Conservation (phyloP, 139 green algal genomes). For the Micromonas commoda region DNA sequence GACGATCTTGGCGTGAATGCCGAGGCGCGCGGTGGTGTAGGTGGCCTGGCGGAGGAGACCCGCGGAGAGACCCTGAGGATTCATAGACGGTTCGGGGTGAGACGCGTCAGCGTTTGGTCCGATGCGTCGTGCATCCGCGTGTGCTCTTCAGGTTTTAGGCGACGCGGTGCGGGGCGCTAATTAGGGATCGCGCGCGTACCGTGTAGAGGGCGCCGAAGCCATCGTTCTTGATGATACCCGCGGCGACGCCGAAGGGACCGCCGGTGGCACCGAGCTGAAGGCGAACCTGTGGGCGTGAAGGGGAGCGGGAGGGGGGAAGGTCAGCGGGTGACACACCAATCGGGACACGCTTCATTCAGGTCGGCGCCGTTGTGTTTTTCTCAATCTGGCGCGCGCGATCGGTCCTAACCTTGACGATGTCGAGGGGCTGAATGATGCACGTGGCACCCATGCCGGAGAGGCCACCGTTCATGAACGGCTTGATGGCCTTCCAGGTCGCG, state of each 20-base stretch:
- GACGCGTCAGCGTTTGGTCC: too few species aligned
- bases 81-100: too few species aligned
- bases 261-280: constrained; percentile 89
- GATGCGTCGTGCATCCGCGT: too few species aligned
- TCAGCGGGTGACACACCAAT: too few species aligned
- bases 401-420: constrained; percentile 89
- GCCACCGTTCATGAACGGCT: constrained; percentile 97
- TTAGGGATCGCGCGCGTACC: too few species aligned
- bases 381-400: background rate
- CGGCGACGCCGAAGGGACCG: constrained; percentile 48
- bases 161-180: too few species aligned
- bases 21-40: constrained; percentile 96
- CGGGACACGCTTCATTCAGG: too few species aligned
- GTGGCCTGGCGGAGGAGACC: constrained; percentile 91
- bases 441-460: constrained; percentile 79
- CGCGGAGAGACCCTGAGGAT: constrained; percentile 86
- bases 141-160: too few species aligned
- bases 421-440: constrained; percentile 88
- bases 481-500: constrained; percentile 67
- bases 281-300: constrained; percentile 53
- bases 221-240: constrained; percentile 38
- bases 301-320: constrained; percentile 25
- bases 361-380: too few species aligned
- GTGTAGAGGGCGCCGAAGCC: constrained; percentile 79
- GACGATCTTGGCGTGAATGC: constrained; percentile 42